phyloP scores from a whole-genome alignment of 257 asterid genomes.

The Salvia miltiorrhiza region DNA sequence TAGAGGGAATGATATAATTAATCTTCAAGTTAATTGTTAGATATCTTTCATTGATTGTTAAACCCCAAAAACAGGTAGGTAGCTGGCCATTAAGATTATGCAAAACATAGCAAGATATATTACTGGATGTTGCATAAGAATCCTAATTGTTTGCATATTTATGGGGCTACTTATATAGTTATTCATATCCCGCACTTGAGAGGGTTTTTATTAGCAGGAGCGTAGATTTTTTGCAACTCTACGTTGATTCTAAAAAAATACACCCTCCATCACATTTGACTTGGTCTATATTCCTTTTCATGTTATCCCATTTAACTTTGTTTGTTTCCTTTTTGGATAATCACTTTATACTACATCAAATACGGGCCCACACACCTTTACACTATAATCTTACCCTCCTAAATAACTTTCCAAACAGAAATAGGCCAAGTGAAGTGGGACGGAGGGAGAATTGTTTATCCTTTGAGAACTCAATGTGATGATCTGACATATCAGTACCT shows the following conservation, averaged over 20 bases:
- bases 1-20: neutral
- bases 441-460: neutral
- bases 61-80: neutral
- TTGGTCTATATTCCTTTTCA: too few species aligned
- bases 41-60: neutral
- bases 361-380: too few species aligned
- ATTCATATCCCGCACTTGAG: neutral
- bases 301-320: too few species aligned
- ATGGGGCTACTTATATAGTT: neutral
- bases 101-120: neutral
- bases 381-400: too few species aligned
- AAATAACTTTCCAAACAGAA: too few species aligned
- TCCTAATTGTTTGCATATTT: neutral
- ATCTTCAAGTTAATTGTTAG: neutral
- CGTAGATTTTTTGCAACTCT: neutral
- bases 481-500: neutral
- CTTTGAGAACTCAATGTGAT: slow-evolving; percentile 6
- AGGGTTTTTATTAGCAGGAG: neutral
- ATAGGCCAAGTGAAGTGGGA: too few species aligned
- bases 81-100: neutral
- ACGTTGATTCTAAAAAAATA: neutral
- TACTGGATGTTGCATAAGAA: slow-evolving; percentile 1
- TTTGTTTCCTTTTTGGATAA: too few species aligned
- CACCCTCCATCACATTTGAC: too few species aligned
- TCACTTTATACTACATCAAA: too few species aligned